Base-by-base conservation (phyloP, 2,329 filamentous ascomycete species). In the Purpureocillium takamizusanense region DNA sequence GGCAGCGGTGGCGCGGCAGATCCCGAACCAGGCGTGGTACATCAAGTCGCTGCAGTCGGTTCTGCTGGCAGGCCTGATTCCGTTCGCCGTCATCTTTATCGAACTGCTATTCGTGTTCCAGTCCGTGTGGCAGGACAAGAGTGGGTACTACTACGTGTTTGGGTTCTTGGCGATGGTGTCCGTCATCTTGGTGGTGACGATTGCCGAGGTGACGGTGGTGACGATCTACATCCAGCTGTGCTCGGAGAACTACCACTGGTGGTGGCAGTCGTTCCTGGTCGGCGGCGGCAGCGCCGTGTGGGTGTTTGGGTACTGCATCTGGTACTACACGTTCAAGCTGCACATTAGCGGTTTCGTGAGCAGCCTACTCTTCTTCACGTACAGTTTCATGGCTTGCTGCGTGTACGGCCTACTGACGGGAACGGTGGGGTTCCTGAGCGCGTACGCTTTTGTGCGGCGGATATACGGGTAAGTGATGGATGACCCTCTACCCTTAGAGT, bases 111-210 rank as follows among this genome's bases (percentile, higher is more conserved):
- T 89, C 56, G 81, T 92, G 36, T 92, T 94, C 62, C 85, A 87
- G 62, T 88, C 83, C 35, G 60, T 94, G 27, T 92, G 86, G 84
- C 83, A 89, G 58, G 87, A 94, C 61, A 94, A 94, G 67, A 87
- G 79, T 53, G 86, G 85, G 7, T 94, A 89, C 60, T 94, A 94
- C 62, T 94, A 94, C 60, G 81, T 94, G 16, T 94, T 92, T 55
- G 87, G 87, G 10, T 94, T 90, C 65, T 62, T 92, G 46, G 79
- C 81, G 7, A 78, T 87, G 13, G 82, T 92, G 9, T 80, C 72
- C 17, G 65, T 76, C 10, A 83, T 92, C 41, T 63, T 92, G 8
- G 69, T 87, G 23, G 60, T 92, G 31, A 87, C 85, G 1, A 77
- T 94, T 23, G 78, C 86, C 49, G 85, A 92, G 63, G 85, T 89